Base-by-base conservation (phyloP, 441 rosid species). In the Macaranga tanarius region DNA sequence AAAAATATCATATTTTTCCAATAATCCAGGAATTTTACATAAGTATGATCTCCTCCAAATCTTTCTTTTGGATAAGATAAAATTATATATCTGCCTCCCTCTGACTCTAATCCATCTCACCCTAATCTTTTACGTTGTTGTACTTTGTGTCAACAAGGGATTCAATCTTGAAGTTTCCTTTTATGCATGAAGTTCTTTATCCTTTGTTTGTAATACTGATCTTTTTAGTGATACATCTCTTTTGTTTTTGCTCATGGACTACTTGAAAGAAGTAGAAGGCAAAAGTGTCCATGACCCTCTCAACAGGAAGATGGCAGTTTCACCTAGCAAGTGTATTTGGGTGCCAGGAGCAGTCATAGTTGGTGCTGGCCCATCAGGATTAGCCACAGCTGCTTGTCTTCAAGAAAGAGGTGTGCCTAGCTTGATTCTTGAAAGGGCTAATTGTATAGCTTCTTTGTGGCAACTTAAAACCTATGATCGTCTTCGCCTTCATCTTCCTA, bases 311-410 rank as follows among this genome's bases (percentile, higher is more conserved):
- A 65, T 61, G 76, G 62, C 55, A 6, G 44, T 69, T n/a, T 63
- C 82, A 40, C 5, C 79, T 9, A 74, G 55, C 44, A 68, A 78
- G 70, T 58, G 82, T 59, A 62, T 67, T 47, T 40, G 77, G 84
- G 87, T 86, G 12, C 77, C 75, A 0, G 90, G 90, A 23, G 87
- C 94, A 22, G 62, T 92, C 75, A 88, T 92, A 71, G 90, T 92
- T n/a, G 95, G 97, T 8, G 93, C 95, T 0, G 96, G 97, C 2
- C 97, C 97, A 8, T 89, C 97, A 0, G 97, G 97, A 4, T 75
- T 92, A 1, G 95, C 95, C 38, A 61, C 82, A 1, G 92, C 95
- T 2, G 96, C 93, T 12, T 92, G 95, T 77, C 90, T 92, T 58
- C 83, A 85, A 73, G 76, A 84, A 22, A 84, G 73, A 75, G 86